phyloP scores from a whole-genome alignment of 2,329 filamentous ascomycete genomes.

The Cercospora zeina region DNA sequence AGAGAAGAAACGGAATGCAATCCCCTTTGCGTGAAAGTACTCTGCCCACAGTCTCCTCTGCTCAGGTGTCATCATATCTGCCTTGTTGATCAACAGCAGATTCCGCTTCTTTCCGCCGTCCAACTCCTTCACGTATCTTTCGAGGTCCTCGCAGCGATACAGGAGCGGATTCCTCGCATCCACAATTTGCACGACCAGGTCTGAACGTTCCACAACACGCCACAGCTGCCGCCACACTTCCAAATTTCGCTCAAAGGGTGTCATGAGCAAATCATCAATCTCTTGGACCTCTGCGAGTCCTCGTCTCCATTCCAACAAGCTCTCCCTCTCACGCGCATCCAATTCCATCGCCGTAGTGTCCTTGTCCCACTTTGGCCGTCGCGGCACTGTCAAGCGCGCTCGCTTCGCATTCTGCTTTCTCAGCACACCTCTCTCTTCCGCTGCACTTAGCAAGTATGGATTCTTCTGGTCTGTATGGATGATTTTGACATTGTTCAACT shows the following conservation, averaged over 20 bases:
- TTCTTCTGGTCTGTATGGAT: slow-evolving; percentile 97
- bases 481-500: slow-evolving; percentile 98
- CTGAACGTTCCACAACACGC: slow-evolving; percentile 95
- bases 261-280: slow-evolving; percentile 92
- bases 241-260: slow-evolving; percentile 93
- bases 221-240: slow-evolving; percentile 98
- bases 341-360: slow-evolving; percentile 80
- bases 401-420: slow-evolving; percentile 82
- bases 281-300: slow-evolving; percentile 91
- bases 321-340: slow-evolving; percentile 74
- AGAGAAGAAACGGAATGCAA: slow-evolving; percentile 95
- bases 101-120: slow-evolving; percentile 74
- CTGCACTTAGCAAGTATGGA: slow-evolving; percentile 81
- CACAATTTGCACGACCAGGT: slow-evolving; percentile 96
- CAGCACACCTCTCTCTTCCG: slow-evolving; percentile 75
- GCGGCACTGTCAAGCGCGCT: slow-evolving; percentile 78
- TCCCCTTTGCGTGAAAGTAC: slow-evolving; percentile 76
- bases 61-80: slow-evolving; percentile 92
- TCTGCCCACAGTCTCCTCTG: slow-evolving; percentile 84
- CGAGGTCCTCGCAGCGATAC: slow-evolving; percentile 91
- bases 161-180: slow-evolving; percentile 92
- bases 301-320: slow-evolving; percentile 82
- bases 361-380: slow-evolving; percentile 85
- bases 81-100: slow-evolving; percentile 92
- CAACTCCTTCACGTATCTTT: slow-evolving; percentile 91